Conservation (phyloP, 2,329 filamentous ascomycete genomes). For the Monosporascus cannonballus region DNA sequence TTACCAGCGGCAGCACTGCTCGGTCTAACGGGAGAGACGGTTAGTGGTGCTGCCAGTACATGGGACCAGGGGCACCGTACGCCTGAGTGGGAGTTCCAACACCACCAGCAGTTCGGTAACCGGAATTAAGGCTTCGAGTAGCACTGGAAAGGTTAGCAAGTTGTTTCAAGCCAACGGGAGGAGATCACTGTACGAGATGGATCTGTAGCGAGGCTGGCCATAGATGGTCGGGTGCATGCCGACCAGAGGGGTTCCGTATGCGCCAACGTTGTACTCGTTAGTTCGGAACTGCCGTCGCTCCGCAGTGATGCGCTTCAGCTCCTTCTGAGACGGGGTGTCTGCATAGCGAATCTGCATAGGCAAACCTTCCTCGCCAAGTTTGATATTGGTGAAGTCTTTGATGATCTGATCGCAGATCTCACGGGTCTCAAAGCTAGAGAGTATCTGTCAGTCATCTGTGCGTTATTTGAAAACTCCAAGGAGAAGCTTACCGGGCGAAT, state of each 20-base stretch:
- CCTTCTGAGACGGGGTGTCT: slow-evolving; percentile 93
- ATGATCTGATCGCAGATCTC: slow-evolving; percentile 90
- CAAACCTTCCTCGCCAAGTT: slow-evolving; percentile 70
- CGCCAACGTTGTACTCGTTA: slow-evolving; percentile 83
- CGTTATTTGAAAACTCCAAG: slow-evolving; percentile 1
- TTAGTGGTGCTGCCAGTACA: slow-evolving; percentile 17
- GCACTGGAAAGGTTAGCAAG: slow-evolving; percentile 8
- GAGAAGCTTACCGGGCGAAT: slow-evolving; percentile 73
- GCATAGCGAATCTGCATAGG: slow-evolving; percentile 93
- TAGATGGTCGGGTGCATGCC: slow-evolving; percentile 47
- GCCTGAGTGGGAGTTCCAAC: neutral
- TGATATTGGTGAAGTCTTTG: slow-evolving; percentile 73
- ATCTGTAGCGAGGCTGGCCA: slow-evolving; percentile 32
- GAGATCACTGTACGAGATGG: slow-evolving; percentile 17
- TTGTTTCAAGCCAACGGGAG: neutral
- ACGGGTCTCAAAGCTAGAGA: slow-evolving; percentile 73
- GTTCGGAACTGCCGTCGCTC: slow-evolving; percentile 93
- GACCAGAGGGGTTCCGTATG: slow-evolving; percentile 58
- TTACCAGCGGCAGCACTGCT: slow-evolving; percentile 32
- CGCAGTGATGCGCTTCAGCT: slow-evolving; percentile 91
- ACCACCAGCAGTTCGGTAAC: neutral
- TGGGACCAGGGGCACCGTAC: slow-evolving; percentile 11
- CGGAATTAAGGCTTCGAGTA: neutral
- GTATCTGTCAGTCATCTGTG: slow-evolving; percentile 14
- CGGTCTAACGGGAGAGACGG: slow-evolving; percentile 34